Evolutionary conservation across 2,329 filamentous ascomycete species (phyloP).

Genomic region (Ophioceras dolichostomum): DNA sequence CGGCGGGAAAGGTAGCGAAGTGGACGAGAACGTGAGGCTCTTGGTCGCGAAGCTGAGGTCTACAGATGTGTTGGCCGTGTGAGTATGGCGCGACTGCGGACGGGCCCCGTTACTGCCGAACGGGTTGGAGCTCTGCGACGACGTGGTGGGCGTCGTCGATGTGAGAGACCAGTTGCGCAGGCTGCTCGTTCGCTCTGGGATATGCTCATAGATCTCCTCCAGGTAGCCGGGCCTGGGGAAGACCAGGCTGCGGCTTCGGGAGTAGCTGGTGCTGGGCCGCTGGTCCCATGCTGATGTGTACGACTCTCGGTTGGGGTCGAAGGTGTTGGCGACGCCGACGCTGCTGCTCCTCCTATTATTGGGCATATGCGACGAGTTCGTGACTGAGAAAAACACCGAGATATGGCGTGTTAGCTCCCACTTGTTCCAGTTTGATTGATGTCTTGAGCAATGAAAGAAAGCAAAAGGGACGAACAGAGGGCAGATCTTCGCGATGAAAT

Average conservation of each 20-base stretch:
- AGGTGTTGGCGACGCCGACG: not conserved
- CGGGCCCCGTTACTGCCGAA: slow-evolving; percentile 3
- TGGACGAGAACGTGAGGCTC: not conserved
- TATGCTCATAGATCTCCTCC: slow-evolving; percentile 3
- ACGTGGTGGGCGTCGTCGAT: slow-evolving; percentile 4
- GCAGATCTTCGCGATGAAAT: no score
- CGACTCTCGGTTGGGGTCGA: no score
- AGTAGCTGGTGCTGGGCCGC: no score
- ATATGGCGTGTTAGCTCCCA: no score
- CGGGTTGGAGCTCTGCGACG: slow-evolving; percentile 4
- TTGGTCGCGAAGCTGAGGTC: slow-evolving; percentile 5
- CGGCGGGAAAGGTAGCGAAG: not conserved
- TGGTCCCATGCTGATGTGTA: no score
- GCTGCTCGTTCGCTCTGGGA: slow-evolving; percentile 3
- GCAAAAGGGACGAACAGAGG: no score
- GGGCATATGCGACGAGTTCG: slow-evolving; percentile 5
- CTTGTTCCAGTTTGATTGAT: no score
- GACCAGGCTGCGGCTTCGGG: slow-evolving; percentile 1
- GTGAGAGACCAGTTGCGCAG: slow-evolving; percentile 8
- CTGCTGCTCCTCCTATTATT: slow-evolving; percentile 3
- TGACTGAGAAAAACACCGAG: slow-evolving; percentile 2
- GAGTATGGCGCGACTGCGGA: slow-evolving; percentile 7
- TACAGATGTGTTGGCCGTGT: slow-evolving; percentile 10
- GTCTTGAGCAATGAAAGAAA: no score
- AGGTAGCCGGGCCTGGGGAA: not conserved